Base-by-base conservation (phyloP, 108 stramenopile genomes). In the Cyclotella kingstonii region DNA sequence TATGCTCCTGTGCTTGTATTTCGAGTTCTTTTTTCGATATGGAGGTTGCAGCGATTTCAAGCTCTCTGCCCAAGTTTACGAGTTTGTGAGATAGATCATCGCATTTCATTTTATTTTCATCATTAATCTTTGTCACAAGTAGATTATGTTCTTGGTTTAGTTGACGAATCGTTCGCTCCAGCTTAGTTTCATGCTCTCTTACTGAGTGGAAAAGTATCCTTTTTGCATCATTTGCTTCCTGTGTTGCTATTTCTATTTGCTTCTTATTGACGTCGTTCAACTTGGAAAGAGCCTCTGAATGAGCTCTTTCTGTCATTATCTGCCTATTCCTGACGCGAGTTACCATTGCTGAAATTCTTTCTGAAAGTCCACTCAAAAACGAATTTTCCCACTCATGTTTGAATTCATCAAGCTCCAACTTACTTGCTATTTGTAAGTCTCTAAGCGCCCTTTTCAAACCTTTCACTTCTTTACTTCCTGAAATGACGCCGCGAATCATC, bases 161-260 rank as follows among this genome's bases (percentile, higher is more conserved):
- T 14, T 27, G 55, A 31, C 65, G 52, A 33, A 75, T 29, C 43
- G 57, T 41, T 19, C 53, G 22, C 43, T 60, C 65, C 30, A 74
- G 22, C 19, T 53, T 66, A 19, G 41, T 43, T 34, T 75, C 64
- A 19, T 50, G 47, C 46, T 75, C 73, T 34, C 65, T 30, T 2
- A 75, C 54, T 22, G 64, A 60, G 28, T 47, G 36, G 47, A 66
- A 75, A 17, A 75, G 65, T 41, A 75, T 75, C 44, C 54, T 21
- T 48, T 75, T 75, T 17, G 73, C 57, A 40, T 75, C 60, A 14
- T 51, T 44, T 4, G 52, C 44, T 30, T 66, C 65, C 15, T 66
- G 60, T 14, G 33, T 40, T 29, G 53, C 52, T 15, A 42, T 39
- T 17, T 33, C 59, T 9, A 75, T 19, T 46, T 56, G 58, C 30